Percentiles rank a stretch among this genome's conserved stretches.
Evolutionary conservation across 176 grass and related monocot species (phyloP).

Genomic region (Oryza nivara): DNA sequence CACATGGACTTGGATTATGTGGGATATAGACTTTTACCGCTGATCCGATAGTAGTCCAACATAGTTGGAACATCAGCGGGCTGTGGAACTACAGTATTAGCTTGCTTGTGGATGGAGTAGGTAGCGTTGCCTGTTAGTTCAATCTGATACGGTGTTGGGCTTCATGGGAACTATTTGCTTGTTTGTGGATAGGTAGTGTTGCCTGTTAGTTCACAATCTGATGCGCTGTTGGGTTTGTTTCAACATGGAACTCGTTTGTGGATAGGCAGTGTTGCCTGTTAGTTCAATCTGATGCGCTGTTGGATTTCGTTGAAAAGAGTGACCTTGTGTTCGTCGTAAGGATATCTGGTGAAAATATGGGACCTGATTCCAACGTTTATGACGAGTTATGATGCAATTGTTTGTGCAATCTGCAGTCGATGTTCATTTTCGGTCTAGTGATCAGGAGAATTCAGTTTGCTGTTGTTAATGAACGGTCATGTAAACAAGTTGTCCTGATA

Average conservation of each 20-base stretch:
- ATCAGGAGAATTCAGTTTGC: neutral
- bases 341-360: neutral
- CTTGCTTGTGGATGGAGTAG: neutral
- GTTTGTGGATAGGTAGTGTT: neutral
- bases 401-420: neutral
- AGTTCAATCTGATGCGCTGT: neutral
- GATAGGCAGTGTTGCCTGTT: neutral
- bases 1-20: neutral
- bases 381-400: neutral
- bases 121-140: neutral
- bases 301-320: neutral
- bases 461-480: neutral
- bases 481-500: neutral
- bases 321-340: neutral
- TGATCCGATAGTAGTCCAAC: slow-evolving; percentile 11
- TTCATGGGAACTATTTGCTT: neutral
- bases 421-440: neutral
- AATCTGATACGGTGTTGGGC: neutral
- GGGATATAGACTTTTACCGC: neutral
- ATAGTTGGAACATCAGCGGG: neutral
- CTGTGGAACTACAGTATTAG: neutral
- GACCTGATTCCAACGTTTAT: neutral
- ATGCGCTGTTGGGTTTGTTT: neutral
- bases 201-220: neutral
- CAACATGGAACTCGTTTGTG: neutral